These are phyloP conservation scores for Hygrophorus pudorinus DNA, from an alignment of 768 basidiomycete genomes.

Conservation along the genomic window DNA sequence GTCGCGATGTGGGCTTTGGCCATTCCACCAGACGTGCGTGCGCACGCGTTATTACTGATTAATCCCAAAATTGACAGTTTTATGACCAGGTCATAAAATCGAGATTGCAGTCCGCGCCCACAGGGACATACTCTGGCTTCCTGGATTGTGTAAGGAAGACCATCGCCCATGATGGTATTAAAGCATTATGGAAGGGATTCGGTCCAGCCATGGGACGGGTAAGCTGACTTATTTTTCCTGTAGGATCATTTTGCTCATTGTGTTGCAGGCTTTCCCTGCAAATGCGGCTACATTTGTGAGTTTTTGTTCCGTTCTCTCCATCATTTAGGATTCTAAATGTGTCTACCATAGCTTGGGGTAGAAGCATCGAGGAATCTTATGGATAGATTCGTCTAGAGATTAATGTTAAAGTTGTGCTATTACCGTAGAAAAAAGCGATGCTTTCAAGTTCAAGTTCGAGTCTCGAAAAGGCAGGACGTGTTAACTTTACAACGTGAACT, in stretches of 20 bases:
- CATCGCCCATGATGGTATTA: slow-evolving; percentile 78
- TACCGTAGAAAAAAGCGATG: too few relatives aligned
- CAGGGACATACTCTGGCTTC: slow-evolving; percentile 92
- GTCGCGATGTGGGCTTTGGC: slow-evolving; percentile 98
- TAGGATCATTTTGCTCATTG: background rate
- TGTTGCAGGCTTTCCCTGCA: slow-evolving; percentile 79
- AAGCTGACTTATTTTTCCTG: slow-evolving; percentile 18
- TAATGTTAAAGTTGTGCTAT: too few relatives aligned
- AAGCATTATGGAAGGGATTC: slow-evolving; percentile 93
- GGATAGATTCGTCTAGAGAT: slow-evolving; percentile 48
- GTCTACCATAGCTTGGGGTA: slow-evolving; percentile 65
- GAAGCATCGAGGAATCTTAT: slow-evolving; percentile 81
- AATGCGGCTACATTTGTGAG: slow-evolving; percentile 91
- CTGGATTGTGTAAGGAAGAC: slow-evolving; percentile 90
- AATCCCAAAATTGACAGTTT: background rate
- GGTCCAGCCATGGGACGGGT: slow-evolving; percentile 94
- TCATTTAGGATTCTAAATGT: slow-evolving; percentile 11
- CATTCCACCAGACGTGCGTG: slow-evolving; percentile 89
- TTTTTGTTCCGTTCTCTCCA: slow-evolving; percentile 12
- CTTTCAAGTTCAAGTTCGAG: too few relatives aligned
- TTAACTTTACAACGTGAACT: background rate
- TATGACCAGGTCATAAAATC: slow-evolving; percentile 80
- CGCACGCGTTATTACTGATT: background rate
- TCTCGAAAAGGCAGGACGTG: background rate
- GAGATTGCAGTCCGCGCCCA: slow-evolving; percentile 90